Percentiles rank a stretch among this genome's conserved stretches.
Evolutionary conservation across 441 rosid species (phyloP).

Genomic region (Brassica hybrid): DNA sequence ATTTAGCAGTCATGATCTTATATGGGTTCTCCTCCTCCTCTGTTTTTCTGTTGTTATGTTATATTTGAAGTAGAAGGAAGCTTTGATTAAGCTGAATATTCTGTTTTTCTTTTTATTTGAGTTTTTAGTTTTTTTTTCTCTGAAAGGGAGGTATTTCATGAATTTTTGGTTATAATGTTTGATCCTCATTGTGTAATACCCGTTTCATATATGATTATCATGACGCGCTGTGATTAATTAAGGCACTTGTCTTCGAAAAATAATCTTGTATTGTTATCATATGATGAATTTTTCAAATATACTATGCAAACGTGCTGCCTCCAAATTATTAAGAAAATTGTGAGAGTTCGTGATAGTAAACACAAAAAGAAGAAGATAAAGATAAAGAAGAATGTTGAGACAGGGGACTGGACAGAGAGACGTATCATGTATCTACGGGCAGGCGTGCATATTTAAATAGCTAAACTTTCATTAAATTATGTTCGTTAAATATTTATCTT

Average conservation of each 20-base stretch:
- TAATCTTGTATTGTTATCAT: background rate
- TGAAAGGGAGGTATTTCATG: background rate
- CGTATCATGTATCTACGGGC: background rate
- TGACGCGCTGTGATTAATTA: conserved; percentile 1
- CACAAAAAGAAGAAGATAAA: background rate
- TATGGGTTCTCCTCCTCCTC: conserved; percentile 16
- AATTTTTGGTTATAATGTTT: conserved; percentile 1
- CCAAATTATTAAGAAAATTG: background rate
- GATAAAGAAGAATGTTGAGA: background rate
- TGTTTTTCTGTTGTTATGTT: background rate
- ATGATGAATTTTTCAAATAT: conserved; percentile 9
- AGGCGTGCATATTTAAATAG: background rate
- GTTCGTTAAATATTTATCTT: background rate
- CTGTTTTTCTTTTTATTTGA: background rate
- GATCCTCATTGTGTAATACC: background rate
- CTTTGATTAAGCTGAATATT: background rate
- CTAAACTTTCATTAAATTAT: background rate
- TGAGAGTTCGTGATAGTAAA: conserved; percentile 18
- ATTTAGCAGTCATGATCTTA: conserved; percentile 20
- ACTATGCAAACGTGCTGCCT: conserved; percentile 22
- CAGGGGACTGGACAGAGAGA: background rate
- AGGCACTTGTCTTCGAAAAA: background rate
- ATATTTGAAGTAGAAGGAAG: background rate
- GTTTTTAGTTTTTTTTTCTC: background rate
- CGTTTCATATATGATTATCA: conserved; percentile 2